Percentiles rank a stretch among this genome's conserved stretches.
Evolutionary conservation across 768 basidiomycete genomes (phyloP).

Genomic region (Galerina marginata): DNA sequence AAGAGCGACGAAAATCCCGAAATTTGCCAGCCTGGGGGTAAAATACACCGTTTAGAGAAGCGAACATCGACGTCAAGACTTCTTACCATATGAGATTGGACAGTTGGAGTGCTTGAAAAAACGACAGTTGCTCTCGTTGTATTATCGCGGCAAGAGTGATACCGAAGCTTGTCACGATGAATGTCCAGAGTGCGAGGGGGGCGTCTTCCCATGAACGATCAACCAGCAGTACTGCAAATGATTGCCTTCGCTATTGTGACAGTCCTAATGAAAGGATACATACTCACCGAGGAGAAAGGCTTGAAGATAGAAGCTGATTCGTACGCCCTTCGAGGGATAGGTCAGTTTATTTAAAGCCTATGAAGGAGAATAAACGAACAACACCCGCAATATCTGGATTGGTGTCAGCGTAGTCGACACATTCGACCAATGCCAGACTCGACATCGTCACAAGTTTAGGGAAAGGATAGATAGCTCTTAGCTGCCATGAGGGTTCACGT

Average conservation of each 20-base stretch:
- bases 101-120: slow-evolving; percentile 47
- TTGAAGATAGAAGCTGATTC: slow-evolving; percentile 38
- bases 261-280: not conserved
- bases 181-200: slow-evolving; percentile 47
- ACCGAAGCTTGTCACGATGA: slow-evolving; percentile 41
- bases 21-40: slow-evolving; percentile 45
- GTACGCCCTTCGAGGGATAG: slow-evolving; percentile 33
- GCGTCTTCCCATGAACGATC: slow-evolving; percentile 47
- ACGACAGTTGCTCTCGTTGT: slow-evolving; percentile 35
- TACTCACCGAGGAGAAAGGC: slow-evolving; percentile 30
- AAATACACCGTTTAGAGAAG: slow-evolving; percentile 4
- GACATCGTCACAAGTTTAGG: slow-evolving; percentile 1
- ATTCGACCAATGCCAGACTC: slow-evolving; percentile 5
- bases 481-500: too few species aligned
- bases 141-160: slow-evolving; percentile 39
- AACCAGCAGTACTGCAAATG: slow-evolving; percentile 39
- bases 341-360: not conserved
- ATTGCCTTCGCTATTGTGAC: not conserved
- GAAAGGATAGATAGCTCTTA: not conserved
- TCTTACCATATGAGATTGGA: slow-evolving; percentile 45
- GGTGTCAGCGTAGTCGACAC: slow-evolving; percentile 23
- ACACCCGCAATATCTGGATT: slow-evolving; percentile 43
- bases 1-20: slow-evolving; percentile 45
- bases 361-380: slow-evolving; percentile 15
- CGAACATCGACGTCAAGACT: too few species aligned